Evolutionary conservation across 1,284 basidiomycete genomes (phyloP), one percentile per base, ranked within the genome.

Genomic region (Heterobasidion occidentale): DNA sequence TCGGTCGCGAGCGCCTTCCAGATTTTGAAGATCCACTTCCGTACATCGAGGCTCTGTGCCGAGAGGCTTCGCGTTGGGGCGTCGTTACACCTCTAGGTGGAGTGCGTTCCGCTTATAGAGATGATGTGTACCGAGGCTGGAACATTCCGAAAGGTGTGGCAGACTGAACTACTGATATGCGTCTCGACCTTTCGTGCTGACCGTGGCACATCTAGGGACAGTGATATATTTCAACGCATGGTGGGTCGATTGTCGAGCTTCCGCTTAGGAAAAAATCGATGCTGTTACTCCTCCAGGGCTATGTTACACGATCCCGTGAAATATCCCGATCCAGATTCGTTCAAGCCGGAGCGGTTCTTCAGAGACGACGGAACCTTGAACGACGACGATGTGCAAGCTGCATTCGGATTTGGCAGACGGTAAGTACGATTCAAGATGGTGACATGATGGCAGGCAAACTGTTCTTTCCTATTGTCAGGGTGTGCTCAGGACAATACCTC

Each of bases 171-270:
- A 20, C 33, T 14, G 9, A 17, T 7, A 20, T 2, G 20, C 15
- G 8, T 7, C 17, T 14, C 35, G 45, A 11, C 20, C 14, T 2
- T 7, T 14, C 27, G 1, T 6, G 7, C 9, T 35, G 6, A 4
- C 12, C 27, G 1, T 3, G 7, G 8, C 20, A 51, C 53, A 1
- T 19, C 65, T 0, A 38, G 65, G 2, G 45, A 48, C 1, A 62
- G 64, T n/a, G 17, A 46, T 9, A 64, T 62, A 62, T 64, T 33
- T 19, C 55, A 79, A 79, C 58, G 65, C 73, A 15, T 78, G 76
- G 71, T 70, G 38, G 48, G 61, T 68, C 27, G 59, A 46, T 19
- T 17, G 14, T 36, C 8, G 1, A 19, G 20, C 5, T 7, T 27
- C 15, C 6, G n/a, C 35, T 6, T 14, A 1, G 8, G 19, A 36